phyloP scores from a whole-genome alignment of 1,284 basidiomycete species.

The Ustilago sp. region DNA sequence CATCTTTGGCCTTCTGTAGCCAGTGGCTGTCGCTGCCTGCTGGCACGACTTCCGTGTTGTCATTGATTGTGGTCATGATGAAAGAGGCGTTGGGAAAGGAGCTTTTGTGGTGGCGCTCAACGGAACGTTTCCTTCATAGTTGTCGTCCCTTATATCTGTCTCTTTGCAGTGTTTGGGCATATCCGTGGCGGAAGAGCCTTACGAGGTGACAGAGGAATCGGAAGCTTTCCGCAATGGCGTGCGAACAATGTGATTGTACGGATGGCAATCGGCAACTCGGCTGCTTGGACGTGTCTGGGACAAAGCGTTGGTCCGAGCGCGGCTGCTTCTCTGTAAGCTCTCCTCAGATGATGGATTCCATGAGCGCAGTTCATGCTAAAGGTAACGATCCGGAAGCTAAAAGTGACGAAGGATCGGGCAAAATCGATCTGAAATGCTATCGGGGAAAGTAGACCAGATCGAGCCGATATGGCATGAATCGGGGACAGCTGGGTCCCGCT shows the following conservation, averaged over 20 bases:
- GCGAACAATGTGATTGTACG: conserved; percentile 5
- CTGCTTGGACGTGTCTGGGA: not conserved
- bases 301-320: not conserved
- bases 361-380: too few relatives aligned
- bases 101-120: not conserved
- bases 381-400: too few relatives aligned
- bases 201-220: not conserved
- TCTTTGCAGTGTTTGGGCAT: not conserved
- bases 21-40: not conserved
- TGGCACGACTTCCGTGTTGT: not conserved
- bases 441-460: too few relatives aligned
- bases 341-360: too few relatives aligned
- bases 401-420: too few relatives aligned
- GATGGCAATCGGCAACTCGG: not conserved
- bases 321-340: not conserved
- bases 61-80: not conserved
- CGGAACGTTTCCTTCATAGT: too few relatives aligned
- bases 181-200: not conserved
- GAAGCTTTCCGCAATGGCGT: not conserved
- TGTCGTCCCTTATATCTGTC: too few relatives aligned
- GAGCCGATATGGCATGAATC: too few relatives aligned
- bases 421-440: too few relatives aligned
- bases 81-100: not conserved
- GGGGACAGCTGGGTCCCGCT: too few relatives aligned
- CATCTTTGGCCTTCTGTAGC: conserved; percentile 16